These are phyloP conservation scores for Aureobasidium sp. DNA, from an alignment of 2,329 filamentous ascomycete genomes.

Conservation along the genomic window DNA sequence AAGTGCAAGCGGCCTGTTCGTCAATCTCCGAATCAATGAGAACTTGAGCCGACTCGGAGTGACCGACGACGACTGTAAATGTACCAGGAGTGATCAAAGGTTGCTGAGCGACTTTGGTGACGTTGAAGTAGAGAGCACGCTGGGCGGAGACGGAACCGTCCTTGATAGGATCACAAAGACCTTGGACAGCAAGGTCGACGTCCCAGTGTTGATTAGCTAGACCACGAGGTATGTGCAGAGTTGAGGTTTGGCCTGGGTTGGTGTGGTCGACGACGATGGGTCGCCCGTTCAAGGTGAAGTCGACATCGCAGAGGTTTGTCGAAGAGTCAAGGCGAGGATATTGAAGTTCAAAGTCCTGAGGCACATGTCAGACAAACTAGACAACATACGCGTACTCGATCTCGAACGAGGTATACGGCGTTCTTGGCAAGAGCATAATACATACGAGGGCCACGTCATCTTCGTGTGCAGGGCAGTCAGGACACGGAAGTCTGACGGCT, in stretches of 20 bases:
- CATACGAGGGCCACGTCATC: constrained; percentile 18
- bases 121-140: constrained; percentile 6
- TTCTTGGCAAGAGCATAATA: constrained; percentile 10
- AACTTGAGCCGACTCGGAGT: background rate
- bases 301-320: constrained; percentile 6
- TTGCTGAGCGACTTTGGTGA: constrained; percentile 1
- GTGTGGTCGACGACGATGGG: background rate
- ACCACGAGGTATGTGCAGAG: constrained; percentile 3
- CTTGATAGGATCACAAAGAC: background rate
- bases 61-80: background rate
- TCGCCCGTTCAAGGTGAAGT: constrained; percentile 9
- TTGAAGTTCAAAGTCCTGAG: constrained; percentile 10
- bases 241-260: background rate
- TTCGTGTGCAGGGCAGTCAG: constrained; percentile 12
- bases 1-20: background rate
- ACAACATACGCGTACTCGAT: background rate
- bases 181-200: constrained; percentile 11
- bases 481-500: constrained; percentile 14
- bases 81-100: background rate
- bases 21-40: background rate
- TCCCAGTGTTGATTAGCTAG: background rate
- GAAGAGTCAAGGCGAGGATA: constrained; percentile 3
- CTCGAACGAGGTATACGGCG: background rate
- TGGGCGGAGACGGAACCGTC: background rate
- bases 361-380: constrained; percentile 6